Evolutionary conservation across 768 basidiomycete genomes (phyloP).

Genomic region (Hemileccinum rubropunctum): DNA sequence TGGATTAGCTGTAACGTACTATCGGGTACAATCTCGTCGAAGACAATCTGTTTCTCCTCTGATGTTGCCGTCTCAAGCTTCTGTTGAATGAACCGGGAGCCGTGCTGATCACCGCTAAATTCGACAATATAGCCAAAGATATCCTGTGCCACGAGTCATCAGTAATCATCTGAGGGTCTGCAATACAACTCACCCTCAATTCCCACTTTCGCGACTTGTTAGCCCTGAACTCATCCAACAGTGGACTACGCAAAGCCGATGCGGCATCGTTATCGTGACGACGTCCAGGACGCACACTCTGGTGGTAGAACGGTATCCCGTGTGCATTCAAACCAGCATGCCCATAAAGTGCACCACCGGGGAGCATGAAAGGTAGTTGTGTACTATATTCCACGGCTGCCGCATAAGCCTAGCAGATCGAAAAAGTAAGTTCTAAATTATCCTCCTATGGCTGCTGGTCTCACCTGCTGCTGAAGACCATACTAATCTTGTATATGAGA

Average conservation of each 20-base stretch:
- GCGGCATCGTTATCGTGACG: constrained; percentile 41
- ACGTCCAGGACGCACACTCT: constrained; percentile 42
- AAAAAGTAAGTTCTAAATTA: background rate
- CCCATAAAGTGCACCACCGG: constrained; percentile 45
- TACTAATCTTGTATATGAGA: constrained; percentile 32
- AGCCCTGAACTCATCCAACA: constrained; percentile 83
- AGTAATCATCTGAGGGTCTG: background rate
- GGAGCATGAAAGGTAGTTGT: constrained; percentile 45
- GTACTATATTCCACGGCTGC: constrained; percentile 46
- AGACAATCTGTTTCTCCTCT: constrained; percentile 77
- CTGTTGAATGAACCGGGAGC: constrained; percentile 97
- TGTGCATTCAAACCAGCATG: constrained; percentile 33
- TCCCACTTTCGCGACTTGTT: constrained; percentile 83
- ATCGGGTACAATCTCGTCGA: constrained; percentile 82
- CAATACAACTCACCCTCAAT: constrained; percentile 52
- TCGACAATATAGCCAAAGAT: constrained; percentile 84
- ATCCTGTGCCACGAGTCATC: constrained; percentile 53
- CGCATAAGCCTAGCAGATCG: constrained; percentile 37
- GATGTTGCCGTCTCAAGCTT: constrained; percentile 72
- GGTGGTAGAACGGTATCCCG: constrained; percentile 36
- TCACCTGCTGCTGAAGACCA: constrained; percentile 47
- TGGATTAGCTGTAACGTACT: constrained; percentile 75
- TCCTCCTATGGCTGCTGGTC: constrained; percentile 14
- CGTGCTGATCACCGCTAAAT: constrained; percentile 93
- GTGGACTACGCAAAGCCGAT: constrained; percentile 55